These are phyloP conservation scores for Metarhizium anisopliae DNA, from an alignment of 2,329 filamentous ascomycete genomes.

Conservation along the genomic window DNA sequence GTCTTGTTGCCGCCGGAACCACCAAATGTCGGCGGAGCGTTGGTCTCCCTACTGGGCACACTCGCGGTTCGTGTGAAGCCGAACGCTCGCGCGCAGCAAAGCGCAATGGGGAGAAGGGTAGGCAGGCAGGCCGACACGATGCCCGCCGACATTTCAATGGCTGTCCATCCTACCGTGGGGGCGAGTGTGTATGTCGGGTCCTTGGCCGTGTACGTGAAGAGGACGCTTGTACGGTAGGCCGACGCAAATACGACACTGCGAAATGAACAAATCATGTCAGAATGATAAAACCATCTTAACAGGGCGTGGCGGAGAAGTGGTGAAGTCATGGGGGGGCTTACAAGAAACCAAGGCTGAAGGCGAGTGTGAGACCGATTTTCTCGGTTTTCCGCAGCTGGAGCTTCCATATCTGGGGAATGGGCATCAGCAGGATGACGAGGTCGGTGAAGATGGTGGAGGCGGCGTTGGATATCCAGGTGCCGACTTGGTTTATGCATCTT, in stretches of 20 bases:
- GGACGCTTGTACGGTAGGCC: constrained; percentile 35
- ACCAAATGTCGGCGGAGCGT: constrained; percentile 12
- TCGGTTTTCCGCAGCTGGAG: constrained; percentile 31
- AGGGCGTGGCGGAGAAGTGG: too few species aligned
- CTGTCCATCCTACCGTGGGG: constrained; percentile 36
- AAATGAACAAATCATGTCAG: not conserved
- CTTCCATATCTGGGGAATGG: constrained; percentile 35
- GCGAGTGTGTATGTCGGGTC: constrained; percentile 39
- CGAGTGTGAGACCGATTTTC: constrained; percentile 33
- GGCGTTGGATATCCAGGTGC: constrained; percentile 40
- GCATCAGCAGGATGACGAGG: constrained; percentile 33
- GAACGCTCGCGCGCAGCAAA: constrained; percentile 25
- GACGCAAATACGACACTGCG: constrained; percentile 38
- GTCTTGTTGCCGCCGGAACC: constrained; percentile 8
- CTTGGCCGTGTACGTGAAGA: constrained; percentile 30
- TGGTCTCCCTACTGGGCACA: constrained; percentile 16
- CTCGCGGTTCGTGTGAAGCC: constrained; percentile 26
- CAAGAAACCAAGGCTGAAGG: constrained; percentile 37
- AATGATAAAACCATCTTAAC: not conserved
- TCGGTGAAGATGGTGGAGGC: constrained; percentile 38
- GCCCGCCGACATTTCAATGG: constrained; percentile 38
- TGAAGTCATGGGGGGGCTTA: constrained; percentile 14
- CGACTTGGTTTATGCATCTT: constrained; percentile 39
- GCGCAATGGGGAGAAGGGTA: constrained; percentile 37
- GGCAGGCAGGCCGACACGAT: constrained; percentile 46